A percentile compares a stretch with the other conserved stretches of the same genome.
phyloP scores from a whole-genome alignment of 1,139 yeast genomes.

The Neolecta irregularis region DNA sequence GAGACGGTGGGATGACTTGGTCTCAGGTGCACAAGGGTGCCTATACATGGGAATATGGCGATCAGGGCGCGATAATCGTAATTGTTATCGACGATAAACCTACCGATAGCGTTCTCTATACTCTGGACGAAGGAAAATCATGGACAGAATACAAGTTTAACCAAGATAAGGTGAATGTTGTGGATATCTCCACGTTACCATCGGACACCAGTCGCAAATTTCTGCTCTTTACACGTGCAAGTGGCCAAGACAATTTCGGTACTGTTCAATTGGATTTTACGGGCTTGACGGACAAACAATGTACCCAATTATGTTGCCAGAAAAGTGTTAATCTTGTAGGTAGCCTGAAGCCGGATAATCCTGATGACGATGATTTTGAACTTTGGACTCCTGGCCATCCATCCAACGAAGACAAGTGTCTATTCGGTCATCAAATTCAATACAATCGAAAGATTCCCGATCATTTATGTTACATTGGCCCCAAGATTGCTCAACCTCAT shows the following conservation, averaged over 20 bases:
- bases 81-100: slow-evolving; percentile 43
- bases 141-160: slow-evolving; percentile 60
- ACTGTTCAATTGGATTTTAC: slow-evolving; percentile 46
- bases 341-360: slow-evolving; percentile 40
- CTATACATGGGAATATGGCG: slow-evolving; percentile 91
- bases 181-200: slow-evolving; percentile 80
- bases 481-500: slow-evolving; percentile 50
- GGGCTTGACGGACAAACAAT: slow-evolving; percentile 29
- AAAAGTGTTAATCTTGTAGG: slow-evolving; percentile 30
- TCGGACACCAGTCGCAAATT: slow-evolving; percentile 75
- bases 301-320: slow-evolving; percentile 6
- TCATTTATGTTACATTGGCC: slow-evolving; percentile 59
- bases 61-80: slow-evolving; percentile 75
- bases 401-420: slow-evolving; percentile 40
- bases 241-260: slow-evolving; percentile 33
- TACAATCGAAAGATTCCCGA: slow-evolving; percentile 58
- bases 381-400: slow-evolving; percentile 74
- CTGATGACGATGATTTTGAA: slow-evolving; percentile 57
- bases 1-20: slow-evolving; percentile 89
- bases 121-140: slow-evolving; percentile 63
- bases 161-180: slow-evolving; percentile 39
- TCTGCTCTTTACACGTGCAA: slow-evolving; percentile 33
- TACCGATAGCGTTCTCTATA: slow-evolving; percentile 47
- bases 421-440: slow-evolving; percentile 76
- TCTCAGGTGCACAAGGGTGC: slow-evolving; percentile 56